Percentiles rank a stretch among this genome's conserved stretches.
These are phyloP conservation scores for Thraustotheca clavata DNA, from an alignment of 352 stramenopile species.

Conservation along the genomic window DNA sequence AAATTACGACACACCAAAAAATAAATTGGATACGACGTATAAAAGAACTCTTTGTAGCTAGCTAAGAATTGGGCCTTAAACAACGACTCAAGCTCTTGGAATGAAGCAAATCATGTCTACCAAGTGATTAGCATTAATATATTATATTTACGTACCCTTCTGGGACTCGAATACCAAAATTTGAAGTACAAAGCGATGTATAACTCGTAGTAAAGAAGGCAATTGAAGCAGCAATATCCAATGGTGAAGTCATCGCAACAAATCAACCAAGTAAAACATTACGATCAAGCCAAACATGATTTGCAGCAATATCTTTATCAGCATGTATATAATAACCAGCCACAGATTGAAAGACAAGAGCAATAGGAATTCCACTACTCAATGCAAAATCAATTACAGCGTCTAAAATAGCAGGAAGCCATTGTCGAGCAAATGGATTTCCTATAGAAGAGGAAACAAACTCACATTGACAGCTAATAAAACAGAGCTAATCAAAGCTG, in stretches of 20 bases:
- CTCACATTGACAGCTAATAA: background rate
- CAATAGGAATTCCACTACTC: background rate
- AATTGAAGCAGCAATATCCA: background rate
- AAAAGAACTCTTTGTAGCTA: background rate
- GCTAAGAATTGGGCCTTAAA: background rate
- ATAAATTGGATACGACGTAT: background rate
- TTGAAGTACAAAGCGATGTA: background rate
- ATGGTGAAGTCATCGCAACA: background rate
- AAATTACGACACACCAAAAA: background rate
- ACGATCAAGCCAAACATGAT: conserved; percentile 5
- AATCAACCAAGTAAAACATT: conserved; percentile 4
- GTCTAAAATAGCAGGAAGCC: background rate
- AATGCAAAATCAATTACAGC: background rate
- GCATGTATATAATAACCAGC: conserved; percentile 1
- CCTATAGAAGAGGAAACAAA: background rate
- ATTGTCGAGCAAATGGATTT: background rate
- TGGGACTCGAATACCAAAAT: background rate
- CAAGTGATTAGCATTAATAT: background rate
- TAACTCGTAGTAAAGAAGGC: background rate
- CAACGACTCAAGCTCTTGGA: background rate
- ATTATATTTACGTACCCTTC: background rate
- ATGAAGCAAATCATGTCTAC: background rate
- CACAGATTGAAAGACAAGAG: background rate
- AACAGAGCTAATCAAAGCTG: background rate
- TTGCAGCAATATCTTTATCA: background rate